Base-by-base conservation (phyloP, 192 early-diverging fungal genomes). In the Linnemannia hyalina region DNA sequence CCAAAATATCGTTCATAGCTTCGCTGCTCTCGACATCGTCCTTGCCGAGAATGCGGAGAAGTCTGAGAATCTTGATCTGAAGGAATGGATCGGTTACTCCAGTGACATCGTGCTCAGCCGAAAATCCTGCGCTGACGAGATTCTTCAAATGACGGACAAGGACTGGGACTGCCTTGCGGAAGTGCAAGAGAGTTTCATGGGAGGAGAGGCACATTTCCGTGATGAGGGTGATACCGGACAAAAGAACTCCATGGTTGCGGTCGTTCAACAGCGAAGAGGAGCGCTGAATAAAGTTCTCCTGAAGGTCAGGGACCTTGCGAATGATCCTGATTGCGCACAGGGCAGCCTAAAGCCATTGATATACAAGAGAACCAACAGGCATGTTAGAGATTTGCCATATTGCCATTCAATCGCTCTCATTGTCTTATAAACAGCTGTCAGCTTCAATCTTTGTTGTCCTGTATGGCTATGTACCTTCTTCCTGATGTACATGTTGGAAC, bases 11-110 rank as follows among this genome's bases (percentile, higher is more conserved):
- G 90, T 99, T 99, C 95, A 98, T 97, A 10, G 94, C 90, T 80
- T 99, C 99, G 47, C 95, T 94, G 40, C 95, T 95, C 70, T 92
- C 92, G 8, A 93, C 91, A 78, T 98, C 96, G 79, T 94, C 92
- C 68, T 93, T 91, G n/a, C 94, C 97, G 42, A 98, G 91, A 71
- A 98, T 93, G 41, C 98, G 92, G 82, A 99, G 91, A 57, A 99
- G 90, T 4, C 97, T 93, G 65, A 99, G 87, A 38, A 98, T 93
- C 80, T 97, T 97, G 57, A 99, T 96, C 88, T 99, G 98, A 65
- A 99, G 88, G 90, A 99, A 99, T 44, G 99, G 99, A 88, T 99
- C 97, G n/a, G 95, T 96, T 54, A 99, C 94, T 44, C 97, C 98
- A 52, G 93, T 95, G 35, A 99, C 99, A 89, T 97, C 97, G 82